Conservation (phyloP, 2,329 filamentous ascomycete genomes). For the Epichloe gansuensis region DNA sequence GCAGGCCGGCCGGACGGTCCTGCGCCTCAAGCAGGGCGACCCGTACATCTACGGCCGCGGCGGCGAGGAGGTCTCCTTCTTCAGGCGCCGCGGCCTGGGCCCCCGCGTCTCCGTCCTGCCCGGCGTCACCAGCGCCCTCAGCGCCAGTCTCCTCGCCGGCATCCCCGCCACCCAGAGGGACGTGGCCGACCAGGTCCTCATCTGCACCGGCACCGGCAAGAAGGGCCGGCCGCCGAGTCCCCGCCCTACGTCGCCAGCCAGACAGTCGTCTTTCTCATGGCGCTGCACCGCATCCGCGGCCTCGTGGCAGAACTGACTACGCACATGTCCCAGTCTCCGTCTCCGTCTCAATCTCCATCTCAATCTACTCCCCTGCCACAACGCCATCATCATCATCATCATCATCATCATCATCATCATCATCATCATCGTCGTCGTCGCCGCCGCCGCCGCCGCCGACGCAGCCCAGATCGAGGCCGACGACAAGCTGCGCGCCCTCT, state of each 20-base stretch:
- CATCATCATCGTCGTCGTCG: too few relatives aligned
- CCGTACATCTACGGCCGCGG: constrained; percentile 93
- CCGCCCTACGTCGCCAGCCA: constrained; percentile 65
- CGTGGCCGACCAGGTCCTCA: constrained; percentile 80
- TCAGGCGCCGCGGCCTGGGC: constrained; percentile 57
- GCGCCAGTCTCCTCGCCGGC: constrained; percentile 75
- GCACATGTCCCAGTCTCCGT: constrained; percentile 16
- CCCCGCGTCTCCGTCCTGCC: constrained; percentile 61
- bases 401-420: neutral
- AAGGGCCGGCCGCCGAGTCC: constrained; percentile 76
- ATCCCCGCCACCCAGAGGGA: constrained; percentile 83
- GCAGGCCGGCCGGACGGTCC: constrained; percentile 58
- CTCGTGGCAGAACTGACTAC: constrained; percentile 60
- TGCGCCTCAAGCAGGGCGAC: constrained; percentile 91
- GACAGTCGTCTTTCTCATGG: constrained; percentile 93
- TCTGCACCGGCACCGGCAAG: constrained; percentile 93
- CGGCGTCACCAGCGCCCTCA: constrained; percentile 79
- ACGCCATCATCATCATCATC: neutral
- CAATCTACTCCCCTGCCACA: constrained; percentile 4
- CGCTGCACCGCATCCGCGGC: constrained; percentile 68
- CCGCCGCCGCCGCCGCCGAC: neutral
- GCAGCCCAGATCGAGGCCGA: neutral
- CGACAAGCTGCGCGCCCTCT: constrained; percentile 31
- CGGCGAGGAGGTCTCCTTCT: constrained; percentile 83
- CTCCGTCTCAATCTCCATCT: neutral